Percentiles rank a stretch among this genome's conserved stretches.
phyloP scores from a whole-genome alignment of 2,329 filamentous ascomycete genomes.

The Bipolaris zeicola region DNA sequence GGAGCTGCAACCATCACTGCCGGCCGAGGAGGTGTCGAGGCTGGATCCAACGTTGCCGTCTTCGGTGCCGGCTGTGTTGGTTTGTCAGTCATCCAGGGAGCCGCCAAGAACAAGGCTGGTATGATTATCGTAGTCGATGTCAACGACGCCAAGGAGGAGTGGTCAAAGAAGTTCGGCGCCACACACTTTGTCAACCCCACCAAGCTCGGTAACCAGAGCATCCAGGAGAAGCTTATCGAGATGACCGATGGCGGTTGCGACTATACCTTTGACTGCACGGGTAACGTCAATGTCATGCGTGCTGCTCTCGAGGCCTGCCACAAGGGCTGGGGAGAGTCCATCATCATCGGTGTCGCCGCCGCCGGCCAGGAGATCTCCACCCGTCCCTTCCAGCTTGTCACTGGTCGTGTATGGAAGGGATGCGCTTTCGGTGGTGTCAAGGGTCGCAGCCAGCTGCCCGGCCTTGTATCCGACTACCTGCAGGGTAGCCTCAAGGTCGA shows the following conservation, averaged over 20 bases:
- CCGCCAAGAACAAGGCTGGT: constrained; percentile 78
- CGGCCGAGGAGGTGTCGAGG: constrained; percentile 70
- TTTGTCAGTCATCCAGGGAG: constrained; percentile 92
- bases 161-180: constrained; percentile 92
- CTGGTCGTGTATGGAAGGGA: constrained; percentile 95
- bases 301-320: constrained; percentile 96
- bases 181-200: constrained; percentile 94
- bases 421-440: constrained; percentile 99
- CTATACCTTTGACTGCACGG: constrained; percentile 99
- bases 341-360: constrained; percentile 96
- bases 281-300: constrained; percentile 95
- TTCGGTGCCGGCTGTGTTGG: constrained; percentile 97
- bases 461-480: constrained; percentile 88
- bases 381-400: constrained; percentile 97
- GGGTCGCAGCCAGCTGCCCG: constrained; percentile 88
- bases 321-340: constrained; percentile 98
- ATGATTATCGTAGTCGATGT: constrained; percentile 81
- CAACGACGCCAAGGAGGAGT: constrained; percentile 89
- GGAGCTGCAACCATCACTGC: constrained; percentile 94
- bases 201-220: constrained; percentile 70
- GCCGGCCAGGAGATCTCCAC: constrained; percentile 95
- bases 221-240: constrained; percentile 92
- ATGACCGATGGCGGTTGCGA: constrained; percentile 98
- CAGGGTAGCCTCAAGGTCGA: constrained; percentile 92
- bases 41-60: constrained; percentile 85